A percentile compares a stretch with the other conserved stretches of the same genome.
Evolutionary conservation across 129 eudicot genomes (phyloP).

Genomic region (Mikania micrantha): DNA sequence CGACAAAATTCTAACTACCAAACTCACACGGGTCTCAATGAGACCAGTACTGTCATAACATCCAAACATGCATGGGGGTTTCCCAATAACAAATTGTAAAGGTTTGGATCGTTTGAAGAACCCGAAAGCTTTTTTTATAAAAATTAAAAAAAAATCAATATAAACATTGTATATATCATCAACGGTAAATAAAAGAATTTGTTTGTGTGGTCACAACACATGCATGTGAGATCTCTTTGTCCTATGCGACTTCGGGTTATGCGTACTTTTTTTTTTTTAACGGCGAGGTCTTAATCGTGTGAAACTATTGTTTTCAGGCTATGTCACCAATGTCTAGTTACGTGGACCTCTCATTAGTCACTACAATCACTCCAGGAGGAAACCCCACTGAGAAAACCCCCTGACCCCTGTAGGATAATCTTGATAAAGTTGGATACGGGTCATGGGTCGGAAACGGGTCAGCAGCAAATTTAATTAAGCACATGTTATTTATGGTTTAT

Average conservation of each 20-base stretch:
- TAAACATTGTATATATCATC: background rate
- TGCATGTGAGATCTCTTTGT: constrained; percentile 1
- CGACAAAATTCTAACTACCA: constrained; percentile 6
- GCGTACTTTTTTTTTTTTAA: too few species aligned
- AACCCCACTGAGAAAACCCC: too few species aligned
- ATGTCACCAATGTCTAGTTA: too few species aligned
- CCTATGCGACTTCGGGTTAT: background rate
- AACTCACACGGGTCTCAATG: constrained; percentile 15
- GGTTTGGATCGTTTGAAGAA: background rate
- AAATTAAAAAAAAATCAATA: background rate
- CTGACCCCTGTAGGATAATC: too few species aligned
- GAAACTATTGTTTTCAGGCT: too few species aligned
- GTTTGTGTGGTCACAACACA: background rate
- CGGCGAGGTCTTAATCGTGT: too few species aligned
- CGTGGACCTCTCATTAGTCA: too few species aligned
- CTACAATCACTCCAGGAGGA: too few species aligned
- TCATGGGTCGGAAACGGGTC: too few species aligned
- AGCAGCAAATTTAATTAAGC: too few species aligned
- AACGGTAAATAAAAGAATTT: background rate
- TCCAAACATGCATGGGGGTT: background rate
- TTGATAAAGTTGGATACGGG: too few species aligned
- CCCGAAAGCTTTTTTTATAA: background rate
- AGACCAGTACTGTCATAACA: background rate
- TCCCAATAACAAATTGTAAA: background rate
- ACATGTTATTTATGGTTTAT: too few species aligned